phyloP scores from a whole-genome alignment of 805 yeast species.

The Cyberlindnera veronae region DNA sequence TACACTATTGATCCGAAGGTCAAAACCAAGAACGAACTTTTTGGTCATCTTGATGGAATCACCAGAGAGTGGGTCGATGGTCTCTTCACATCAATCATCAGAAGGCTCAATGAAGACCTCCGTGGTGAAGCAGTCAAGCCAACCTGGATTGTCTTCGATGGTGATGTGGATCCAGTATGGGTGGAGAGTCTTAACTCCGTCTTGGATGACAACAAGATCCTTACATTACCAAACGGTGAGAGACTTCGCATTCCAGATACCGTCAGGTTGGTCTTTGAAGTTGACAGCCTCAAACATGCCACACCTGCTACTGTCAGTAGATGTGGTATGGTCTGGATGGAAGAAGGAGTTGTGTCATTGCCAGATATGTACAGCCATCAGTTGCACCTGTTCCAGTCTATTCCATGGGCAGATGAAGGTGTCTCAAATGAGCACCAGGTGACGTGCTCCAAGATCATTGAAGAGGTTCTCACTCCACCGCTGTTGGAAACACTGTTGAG shows the following conservation, averaged over 20 bases:
- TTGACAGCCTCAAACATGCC: slow-evolving; percentile 57
- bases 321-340: slow-evolving; percentile 85
- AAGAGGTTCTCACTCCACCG: slow-evolving; percentile 3
- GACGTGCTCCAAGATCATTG: not conserved
- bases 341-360: slow-evolving; percentile 29
- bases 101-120: slow-evolving; percentile 51
- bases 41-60: slow-evolving; percentile 66
- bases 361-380: slow-evolving; percentile 26
- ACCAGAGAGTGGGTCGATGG: slow-evolving; percentile 96
- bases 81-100: slow-evolving; percentile 60
- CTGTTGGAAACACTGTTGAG: slow-evolving; percentile 1
- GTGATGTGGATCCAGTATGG: slow-evolving; percentile 93
- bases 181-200: slow-evolving; percentile 88
- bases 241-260: slow-evolving; percentile 64
- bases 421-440: not conserved
- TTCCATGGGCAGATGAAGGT: slow-evolving; percentile 4
- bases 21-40: slow-evolving; percentile 57
- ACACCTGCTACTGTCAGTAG: slow-evolving; percentile 92
- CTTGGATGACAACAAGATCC: slow-evolving; percentile 76
- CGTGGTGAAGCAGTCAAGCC: slow-evolving; percentile 55
- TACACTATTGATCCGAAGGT: slow-evolving; percentile 74
- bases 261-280: slow-evolving; percentile 72
- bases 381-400: slow-evolving; percentile 5
- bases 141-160: slow-evolving; percentile 84
- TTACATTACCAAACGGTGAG: slow-evolving; percentile 90